phyloP scores from a whole-genome alignment of 23 red algal genomes.

The Gracilaria caudata region DNA sequence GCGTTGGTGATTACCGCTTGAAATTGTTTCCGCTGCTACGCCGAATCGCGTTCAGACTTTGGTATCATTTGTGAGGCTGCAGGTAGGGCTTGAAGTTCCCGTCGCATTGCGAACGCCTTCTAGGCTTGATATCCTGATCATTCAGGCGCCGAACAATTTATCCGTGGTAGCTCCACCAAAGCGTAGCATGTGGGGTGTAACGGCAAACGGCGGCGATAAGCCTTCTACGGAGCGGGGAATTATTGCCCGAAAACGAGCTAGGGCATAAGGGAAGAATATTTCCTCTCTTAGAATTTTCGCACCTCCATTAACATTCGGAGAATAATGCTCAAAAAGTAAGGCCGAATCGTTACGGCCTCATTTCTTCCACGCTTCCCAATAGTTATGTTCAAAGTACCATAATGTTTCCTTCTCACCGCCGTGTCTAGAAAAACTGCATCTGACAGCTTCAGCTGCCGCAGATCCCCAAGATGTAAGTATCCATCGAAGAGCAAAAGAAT shows the following conservation, averaged over 20 bases:
- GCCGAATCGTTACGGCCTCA: background rate
- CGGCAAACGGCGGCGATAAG: background rate
- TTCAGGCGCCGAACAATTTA: no score
- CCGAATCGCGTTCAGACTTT: no score
- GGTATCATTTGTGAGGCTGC: no score
- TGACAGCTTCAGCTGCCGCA: background rate
- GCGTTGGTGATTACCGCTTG: no score
- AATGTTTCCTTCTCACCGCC: background rate
- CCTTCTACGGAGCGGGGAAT: background rate
- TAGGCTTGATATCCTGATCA: no score
- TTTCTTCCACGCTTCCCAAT: background rate
- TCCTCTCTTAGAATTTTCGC: background rate
- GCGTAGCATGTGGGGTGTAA: conserved; percentile 15
- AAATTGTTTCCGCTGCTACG: no score
- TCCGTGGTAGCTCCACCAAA: background rate
- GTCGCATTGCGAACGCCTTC: no score
- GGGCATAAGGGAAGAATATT: background rate
- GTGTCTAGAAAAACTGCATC: background rate
- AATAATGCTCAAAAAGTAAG: background rate
- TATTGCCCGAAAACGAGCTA: background rate
- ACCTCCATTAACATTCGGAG: background rate
- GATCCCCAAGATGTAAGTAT: background rate
- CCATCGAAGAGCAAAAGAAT: background rate
- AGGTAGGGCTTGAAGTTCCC: no score
- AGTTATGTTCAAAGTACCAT: background rate